These are phyloP conservation scores for Taxawa tesnikishii DNA, from an alignment of 2,329 filamentous ascomycete species.

Conservation along the genomic window DNA sequence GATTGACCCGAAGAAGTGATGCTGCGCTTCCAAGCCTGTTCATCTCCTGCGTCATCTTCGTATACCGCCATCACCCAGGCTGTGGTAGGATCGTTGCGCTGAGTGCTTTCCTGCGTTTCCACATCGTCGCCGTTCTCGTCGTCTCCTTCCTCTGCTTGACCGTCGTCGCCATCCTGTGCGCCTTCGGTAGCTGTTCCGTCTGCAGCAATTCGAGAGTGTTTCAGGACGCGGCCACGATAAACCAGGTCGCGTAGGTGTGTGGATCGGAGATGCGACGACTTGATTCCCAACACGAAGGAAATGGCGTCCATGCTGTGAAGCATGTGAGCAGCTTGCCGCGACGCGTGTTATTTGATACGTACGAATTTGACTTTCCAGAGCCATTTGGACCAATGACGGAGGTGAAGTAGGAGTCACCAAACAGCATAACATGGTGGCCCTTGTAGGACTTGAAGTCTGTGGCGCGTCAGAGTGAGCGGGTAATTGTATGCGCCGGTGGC, in stretches of 20 bases:
- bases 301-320: conserved; percentile 84
- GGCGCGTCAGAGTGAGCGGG: conserved; percentile 11
- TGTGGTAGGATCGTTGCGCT: conserved; percentile 68
- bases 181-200: conserved; percentile 60
- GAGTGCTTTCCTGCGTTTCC: conserved; percentile 49
- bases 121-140: conserved; percentile 33
- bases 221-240: conserved; percentile 87
- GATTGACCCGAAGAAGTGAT: conserved; percentile 82
- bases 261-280: conserved; percentile 94
- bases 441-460: conserved; percentile 99
- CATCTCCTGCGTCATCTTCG: conserved; percentile 89
- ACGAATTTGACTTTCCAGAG: conserved; percentile 98
- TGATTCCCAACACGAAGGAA: conserved; percentile 96
- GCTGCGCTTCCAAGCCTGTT: conserved; percentile 89
- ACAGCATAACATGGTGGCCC: conserved; percentile 84
- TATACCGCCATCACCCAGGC: conserved; percentile 99
- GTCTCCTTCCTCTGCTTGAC: conserved; percentile 43
- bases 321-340: background rate
- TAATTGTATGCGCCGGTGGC: background rate
- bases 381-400: conserved; percentile 99
- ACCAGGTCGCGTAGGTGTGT: conserved; percentile 88
- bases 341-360: conserved; percentile 25
- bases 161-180: conserved; percentile 21
- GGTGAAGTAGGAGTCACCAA: conserved; percentile 97
- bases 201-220: conserved; percentile 84